phyloP scores from a whole-genome alignment of 371 early-diverging fungal genomes.

The Sporodiniella umbellata region DNA sequence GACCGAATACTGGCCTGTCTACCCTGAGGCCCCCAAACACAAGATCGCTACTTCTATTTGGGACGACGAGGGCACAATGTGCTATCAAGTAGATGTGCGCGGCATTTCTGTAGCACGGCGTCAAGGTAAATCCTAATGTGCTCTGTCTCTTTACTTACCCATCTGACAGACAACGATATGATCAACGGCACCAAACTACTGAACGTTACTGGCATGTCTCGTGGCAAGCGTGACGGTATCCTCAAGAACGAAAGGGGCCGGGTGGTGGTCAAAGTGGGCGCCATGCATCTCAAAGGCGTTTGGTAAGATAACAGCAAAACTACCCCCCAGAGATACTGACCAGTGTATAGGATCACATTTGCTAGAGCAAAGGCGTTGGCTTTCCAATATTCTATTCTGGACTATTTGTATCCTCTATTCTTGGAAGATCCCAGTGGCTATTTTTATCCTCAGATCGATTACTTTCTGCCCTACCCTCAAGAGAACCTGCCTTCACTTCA shows the following conservation, averaged over 20 bases:
- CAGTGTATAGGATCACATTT: constrained; percentile 54
- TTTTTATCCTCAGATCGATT: constrained; percentile 20
- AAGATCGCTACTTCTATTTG: constrained; percentile 73
- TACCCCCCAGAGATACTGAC: neutral
- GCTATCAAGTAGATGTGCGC: constrained; percentile 76
- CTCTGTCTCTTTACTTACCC: too few relatives aligned
- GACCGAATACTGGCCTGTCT: neutral
- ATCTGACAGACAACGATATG: constrained; percentile 62
- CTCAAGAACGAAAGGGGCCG: constrained; percentile 74
- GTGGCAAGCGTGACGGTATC: constrained; percentile 78
- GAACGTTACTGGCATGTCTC: constrained; percentile 75
- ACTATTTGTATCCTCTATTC: constrained; percentile 63
- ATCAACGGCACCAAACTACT: constrained; percentile 79
- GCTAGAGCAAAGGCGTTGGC: constrained; percentile 60
- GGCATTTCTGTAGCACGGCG: constrained; percentile 80
- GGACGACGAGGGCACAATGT: constrained; percentile 80
- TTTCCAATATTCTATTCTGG: constrained; percentile 55
- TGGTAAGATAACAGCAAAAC: constrained; percentile 44
- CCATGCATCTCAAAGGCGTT: constrained; percentile 80
- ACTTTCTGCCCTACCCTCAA: constrained; percentile 14
- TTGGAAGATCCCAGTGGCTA: constrained; percentile 51
- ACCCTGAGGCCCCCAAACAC: constrained; percentile 24
- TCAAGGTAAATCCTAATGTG: constrained; percentile 54
- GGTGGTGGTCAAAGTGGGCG: constrained; percentile 71
- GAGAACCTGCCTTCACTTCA: neutral